Evolutionary conservation across 2,329 filamentous ascomycete genomes (phyloP).

Genomic region (Aureobasidium sp.): DNA sequence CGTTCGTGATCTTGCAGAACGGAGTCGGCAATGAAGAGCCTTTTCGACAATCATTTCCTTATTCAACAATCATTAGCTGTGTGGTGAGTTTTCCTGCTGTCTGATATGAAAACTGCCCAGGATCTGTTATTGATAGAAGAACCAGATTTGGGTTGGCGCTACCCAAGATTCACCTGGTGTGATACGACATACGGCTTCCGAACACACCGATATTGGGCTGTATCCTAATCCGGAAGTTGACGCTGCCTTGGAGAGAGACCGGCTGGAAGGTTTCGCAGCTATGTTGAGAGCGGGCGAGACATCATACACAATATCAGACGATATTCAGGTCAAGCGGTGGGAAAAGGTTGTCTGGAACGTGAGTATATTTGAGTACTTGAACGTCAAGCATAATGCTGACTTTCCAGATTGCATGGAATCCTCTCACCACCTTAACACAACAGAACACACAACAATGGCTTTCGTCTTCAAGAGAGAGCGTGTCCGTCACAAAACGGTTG

Average conservation of each 20-base stretch:
- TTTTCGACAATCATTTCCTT: conserved; percentile 44
- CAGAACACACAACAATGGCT: conserved; percentile 39
- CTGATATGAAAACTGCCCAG: not conserved
- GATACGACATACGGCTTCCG: conserved; percentile 45
- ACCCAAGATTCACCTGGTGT: conserved; percentile 44
- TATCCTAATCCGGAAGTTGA: conserved; percentile 37
- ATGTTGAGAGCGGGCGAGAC: conserved; percentile 41
- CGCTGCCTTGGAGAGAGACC: conserved; percentile 26
- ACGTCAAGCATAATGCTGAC: not conserved
- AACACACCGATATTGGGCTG: conserved; percentile 50
- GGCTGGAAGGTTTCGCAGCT: conserved; percentile 36
- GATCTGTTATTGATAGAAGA: not conserved
- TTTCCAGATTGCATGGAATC: conserved; percentile 48
- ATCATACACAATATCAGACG: conserved; percentile 42
- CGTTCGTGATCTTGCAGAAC: conserved; percentile 57
- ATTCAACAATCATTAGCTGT: conserved; percentile 49
- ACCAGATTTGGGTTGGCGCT: conserved; percentile 45
- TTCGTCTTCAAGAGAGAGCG: conserved; percentile 34
- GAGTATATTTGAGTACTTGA: not conserved
- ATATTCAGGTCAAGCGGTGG: conserved; percentile 54
- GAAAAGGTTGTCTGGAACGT: conserved; percentile 54
- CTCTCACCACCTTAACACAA: conserved; percentile 42
- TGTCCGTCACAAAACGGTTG: conserved; percentile 32
- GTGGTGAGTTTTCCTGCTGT: conserved; percentile 28
- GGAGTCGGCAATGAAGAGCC: conserved; percentile 55